Evolutionary conservation across 2,329 filamentous ascomycete species (phyloP).

Genomic region (Davidsoniella neocaledoniae): DNA sequence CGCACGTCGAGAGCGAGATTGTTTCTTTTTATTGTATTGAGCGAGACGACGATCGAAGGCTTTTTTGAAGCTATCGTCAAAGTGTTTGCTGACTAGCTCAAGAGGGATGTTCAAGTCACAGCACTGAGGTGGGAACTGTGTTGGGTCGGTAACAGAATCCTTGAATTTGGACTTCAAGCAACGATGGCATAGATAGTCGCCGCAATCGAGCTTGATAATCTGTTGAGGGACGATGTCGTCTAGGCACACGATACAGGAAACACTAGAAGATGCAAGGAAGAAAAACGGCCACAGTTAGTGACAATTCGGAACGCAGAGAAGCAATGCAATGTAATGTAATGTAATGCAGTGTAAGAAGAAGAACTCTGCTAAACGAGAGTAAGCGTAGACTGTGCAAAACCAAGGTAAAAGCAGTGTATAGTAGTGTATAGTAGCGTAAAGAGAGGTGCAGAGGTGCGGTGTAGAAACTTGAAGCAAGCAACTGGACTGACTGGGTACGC

Average conservation of each 20-base stretch:
- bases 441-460: not conserved
- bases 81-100: conserved; percentile 58
- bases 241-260: conserved; percentile 57
- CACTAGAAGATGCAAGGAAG: conserved; percentile 25
- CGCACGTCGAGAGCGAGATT: not conserved
- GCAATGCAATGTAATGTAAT: not conserved
- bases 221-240: conserved; percentile 47
- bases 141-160: conserved; percentile 58
- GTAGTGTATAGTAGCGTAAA: not conserved
- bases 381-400: not conserved
- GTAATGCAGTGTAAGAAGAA: not conserved
- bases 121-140: conserved; percentile 73
- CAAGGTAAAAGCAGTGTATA: not conserved
- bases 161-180: conserved; percentile 63
- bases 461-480: conserved; percentile 2
- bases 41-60: conserved; percentile 67
- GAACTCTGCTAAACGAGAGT: not conserved
- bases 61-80: conserved; percentile 57
- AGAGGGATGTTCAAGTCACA: conserved; percentile 58
- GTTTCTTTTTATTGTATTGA: conserved; percentile 39
- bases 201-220: conserved; percentile 57
- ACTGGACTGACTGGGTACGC: not conserved
- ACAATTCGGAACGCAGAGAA: not conserved
- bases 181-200: conserved; percentile 63
- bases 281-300: not conserved